Base-by-base conservation (phyloP, 2,329 filamentous ascomycete species). In the Grosmannia clavigera region DNA sequence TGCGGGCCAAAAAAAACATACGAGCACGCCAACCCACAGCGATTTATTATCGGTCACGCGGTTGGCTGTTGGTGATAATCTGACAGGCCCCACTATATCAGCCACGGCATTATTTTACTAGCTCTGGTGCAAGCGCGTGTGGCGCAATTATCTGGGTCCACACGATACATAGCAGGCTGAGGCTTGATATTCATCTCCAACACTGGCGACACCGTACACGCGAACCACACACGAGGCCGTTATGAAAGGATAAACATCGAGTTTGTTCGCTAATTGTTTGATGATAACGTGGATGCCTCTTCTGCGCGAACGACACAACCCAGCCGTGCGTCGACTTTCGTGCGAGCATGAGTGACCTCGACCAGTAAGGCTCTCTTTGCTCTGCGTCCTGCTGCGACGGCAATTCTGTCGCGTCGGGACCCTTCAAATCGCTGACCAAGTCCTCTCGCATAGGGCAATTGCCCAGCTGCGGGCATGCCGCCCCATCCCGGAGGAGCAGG, bases 391-490 rank as follows among this genome's bases (percentile, higher is more conserved):
- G 16, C 40, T 46, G 43, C 43, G 16, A 46, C 43, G 7, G 7
- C 43, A 19, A 3, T n/a, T 5, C 43, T 46, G 19, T 46, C 43
- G 43, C 43, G 14, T 43, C 11, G 38, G 38, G 38, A n/a, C 3
- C 14, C 4, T 29, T 31, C 50, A 14, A 29, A 27, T 52, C 27
- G 50, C 50, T 52, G 50, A 52, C 50, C 27, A 3, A 9, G 4
- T 10, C 38, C n/a, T 1, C 19, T 25, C 12, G 19, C n/a, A 27
- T 25, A 96, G 92, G 76, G 92, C 92, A 62, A 99, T 99, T 70
- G 88, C 90, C 72, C 92, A 96, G 75, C 81, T 99, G 70, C 90
- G 94, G 78, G 88, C 91, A 71, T 99, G 94, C 75, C 89, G 92
- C 64, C 92, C 92, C 60, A 99, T 99, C 67, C 92, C 94, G 64